Evolutionary conservation across 148 eudicot species (phyloP), one percentile per base, ranked within the genome.

Genomic region (Rhododendron ferrugineum): DNA sequence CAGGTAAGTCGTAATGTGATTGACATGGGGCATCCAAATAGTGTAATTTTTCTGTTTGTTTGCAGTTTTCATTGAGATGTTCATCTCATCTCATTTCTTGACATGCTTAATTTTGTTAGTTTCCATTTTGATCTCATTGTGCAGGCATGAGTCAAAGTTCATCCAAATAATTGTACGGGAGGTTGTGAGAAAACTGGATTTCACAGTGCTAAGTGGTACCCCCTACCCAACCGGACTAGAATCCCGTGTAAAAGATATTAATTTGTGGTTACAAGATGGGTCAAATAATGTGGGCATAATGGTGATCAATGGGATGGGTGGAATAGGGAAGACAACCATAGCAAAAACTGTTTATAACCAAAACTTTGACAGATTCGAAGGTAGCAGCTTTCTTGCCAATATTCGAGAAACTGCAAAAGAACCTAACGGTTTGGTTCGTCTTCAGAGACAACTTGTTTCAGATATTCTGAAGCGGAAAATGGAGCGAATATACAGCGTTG

Each of bases 251-350:
- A 7, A 70, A 32, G 62, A 83, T 40, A 83, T 83, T 34, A 34
- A 83, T 46, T 14, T 10, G 30, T 83, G 85, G 79, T 40, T 83
- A 30, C 42, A 72, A 83, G 62, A 47, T 72, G 85, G 79, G 13
- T 72, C 34, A 30, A 46, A 44, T n/a, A 42, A 83, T 34, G 30
- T 13, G n/a, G 54, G 54, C 84, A 66, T 82, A 82, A 40, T 82
- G 74, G 77, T 82, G 34, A 47, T 83, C 15, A 26, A 18, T 11
- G 85, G 85, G 28, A 83, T 83, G 46, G 60, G 79, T 46, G 79
- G 79, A 50, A 83, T 83, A 28, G 85, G 85, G 46, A 83, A 83
- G 85, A 83, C 85, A 44, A 83, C 85, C 28, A 46, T 83, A 26
- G 85, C 85, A 28, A 72, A 83, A 72, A 30, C 30, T 73, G 44